These are phyloP conservation scores for Trametes versicolor DNA, from an alignment of 1,284 basidiomycete species.

Conservation along the genomic window DNA sequence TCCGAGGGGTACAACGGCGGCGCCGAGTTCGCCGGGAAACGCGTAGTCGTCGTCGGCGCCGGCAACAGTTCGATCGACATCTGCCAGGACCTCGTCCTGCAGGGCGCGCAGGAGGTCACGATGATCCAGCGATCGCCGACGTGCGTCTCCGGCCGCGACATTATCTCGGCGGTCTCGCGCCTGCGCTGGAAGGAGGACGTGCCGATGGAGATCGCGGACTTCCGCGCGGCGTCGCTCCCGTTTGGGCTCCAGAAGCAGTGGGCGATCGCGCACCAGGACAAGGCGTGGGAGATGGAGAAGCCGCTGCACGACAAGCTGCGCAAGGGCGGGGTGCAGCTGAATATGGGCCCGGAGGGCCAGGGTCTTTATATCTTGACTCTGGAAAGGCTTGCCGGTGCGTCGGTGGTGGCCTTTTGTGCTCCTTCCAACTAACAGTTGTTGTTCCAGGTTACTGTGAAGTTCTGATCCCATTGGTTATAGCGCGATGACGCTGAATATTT, in stretches of 20 bases:
- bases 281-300: slow-evolving; percentile 45
- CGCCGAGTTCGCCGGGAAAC: slow-evolving; percentile 52
- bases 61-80: slow-evolving; percentile 59
- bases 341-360: slow-evolving; percentile 61
- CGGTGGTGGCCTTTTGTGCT: too few relatives aligned
- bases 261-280: slow-evolving; percentile 30
- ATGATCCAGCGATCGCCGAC: slow-evolving; percentile 46
- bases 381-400: too few relatives aligned
- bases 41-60: slow-evolving; percentile 59
- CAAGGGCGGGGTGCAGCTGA: slow-evolving; percentile 65
- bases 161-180: slow-evolving; percentile 41
- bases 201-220: slow-evolving; percentile 56
- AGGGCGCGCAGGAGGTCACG: slow-evolving; percentile 48
- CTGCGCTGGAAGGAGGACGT: slow-evolving; percentile 46
- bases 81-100: slow-evolving; percentile 54
- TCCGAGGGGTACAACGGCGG: slow-evolving; percentile 52
- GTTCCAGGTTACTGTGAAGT: too few relatives aligned
- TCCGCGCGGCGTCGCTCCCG: slow-evolving; percentile 54
- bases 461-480: too few relatives aligned
- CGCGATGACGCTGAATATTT: too few relatives aligned
- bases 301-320: slow-evolving; percentile 65
- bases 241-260: slow-evolving; percentile 50
- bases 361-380: too few relatives aligned
- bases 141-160: slow-evolving; percentile 42
- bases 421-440: too few relatives aligned